Evolutionary conservation across 2,329 filamentous ascomycete species (phyloP), one percentile per base, ranked within the genome.

Genomic region (Aphanocladium album): DNA sequence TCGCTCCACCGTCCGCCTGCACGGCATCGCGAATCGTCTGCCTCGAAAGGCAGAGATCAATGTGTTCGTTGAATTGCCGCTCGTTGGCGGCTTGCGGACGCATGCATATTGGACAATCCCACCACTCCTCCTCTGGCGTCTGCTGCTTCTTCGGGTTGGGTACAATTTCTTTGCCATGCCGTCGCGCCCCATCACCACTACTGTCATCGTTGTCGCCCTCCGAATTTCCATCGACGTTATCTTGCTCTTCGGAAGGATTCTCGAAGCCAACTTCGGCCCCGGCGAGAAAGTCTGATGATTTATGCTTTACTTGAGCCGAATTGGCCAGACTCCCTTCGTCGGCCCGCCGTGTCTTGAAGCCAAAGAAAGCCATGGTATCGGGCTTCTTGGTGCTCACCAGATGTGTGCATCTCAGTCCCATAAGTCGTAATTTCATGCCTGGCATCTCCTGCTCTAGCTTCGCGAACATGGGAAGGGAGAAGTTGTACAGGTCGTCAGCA

Each of bases 61-160:
- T 92, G 69, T 99, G 95, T 60, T 89, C 85, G 66, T 99, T 99
- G 75, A 98, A 96, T 0, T 76, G 77, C 50, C 81, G 81, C 71
- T 97, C 91, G 54, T 93, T 82, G 0, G 91, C 84, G 0, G 79
- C 69, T 69, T 97, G 93, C 0, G 90, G 87, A 17, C 88, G 80
- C n/a, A 78, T 76, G 72, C 95, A 99, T 49, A 98, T 90, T 0
- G 95, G 95, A 72, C 95, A 99, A 41, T 88, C 82, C 93, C 93
- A 98, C 72, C 79, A 80, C 51, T 85, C 78, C 57, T 82, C 75
- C 57, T 76, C 72, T 11, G 71, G 69, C 4, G 67, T 51, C 5
- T 64, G 57, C 21, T 67, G 64, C 61, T 73, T 76, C 53, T 68
- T 76, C 4, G 76, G 76, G 63, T 80, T 81, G 2, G 81, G 76